These are phyloP conservation scores for Coprinopsis cinerea DNA, from an alignment of 768 basidiomycete genomes.

Conservation along the genomic window DNA sequence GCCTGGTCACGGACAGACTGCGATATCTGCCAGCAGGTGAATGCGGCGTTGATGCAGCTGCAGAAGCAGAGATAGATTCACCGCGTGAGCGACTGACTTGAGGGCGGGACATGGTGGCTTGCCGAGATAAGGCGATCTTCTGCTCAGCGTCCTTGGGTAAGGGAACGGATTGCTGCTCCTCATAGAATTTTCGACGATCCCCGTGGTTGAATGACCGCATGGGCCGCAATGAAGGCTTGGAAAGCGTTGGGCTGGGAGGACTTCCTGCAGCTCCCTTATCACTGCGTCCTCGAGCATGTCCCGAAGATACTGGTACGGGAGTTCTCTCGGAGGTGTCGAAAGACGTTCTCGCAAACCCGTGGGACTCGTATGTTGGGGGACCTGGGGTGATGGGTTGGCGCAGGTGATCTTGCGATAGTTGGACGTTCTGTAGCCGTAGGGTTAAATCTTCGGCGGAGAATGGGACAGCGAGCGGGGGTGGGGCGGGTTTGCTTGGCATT, in stretches of 20 bases:
- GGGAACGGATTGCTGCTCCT: constrained; percentile 26
- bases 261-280: constrained; percentile 11
- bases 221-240: constrained; percentile 33
- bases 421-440: constrained; percentile 49
- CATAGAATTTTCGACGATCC: constrained; percentile 25
- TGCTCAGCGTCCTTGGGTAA: constrained; percentile 27
- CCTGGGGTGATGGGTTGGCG: constrained; percentile 9
- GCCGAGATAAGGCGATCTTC: constrained; percentile 1
- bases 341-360: not conserved
- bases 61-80: constrained; percentile 10
- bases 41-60: constrained; percentile 5
- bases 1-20: constrained; percentile 6
- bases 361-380: constrained; percentile 9
- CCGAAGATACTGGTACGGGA: not conserved
- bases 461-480: constrained; percentile 12
- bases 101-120: constrained; percentile 5
- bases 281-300: constrained; percentile 2
- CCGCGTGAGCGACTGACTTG: constrained; percentile 11
- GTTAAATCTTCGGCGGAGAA: constrained; percentile 58
- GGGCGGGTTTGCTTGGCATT: constrained; percentile 31
- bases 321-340: not conserved
- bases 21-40: constrained; percentile 8
- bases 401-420: constrained; percentile 24
- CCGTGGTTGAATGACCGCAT: constrained; percentile 60
- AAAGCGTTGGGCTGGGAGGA: not conserved